Evolutionary conservation across 768 basidiomycete genomes (phyloP).

Genomic region (Exidia glandulosa): DNA sequence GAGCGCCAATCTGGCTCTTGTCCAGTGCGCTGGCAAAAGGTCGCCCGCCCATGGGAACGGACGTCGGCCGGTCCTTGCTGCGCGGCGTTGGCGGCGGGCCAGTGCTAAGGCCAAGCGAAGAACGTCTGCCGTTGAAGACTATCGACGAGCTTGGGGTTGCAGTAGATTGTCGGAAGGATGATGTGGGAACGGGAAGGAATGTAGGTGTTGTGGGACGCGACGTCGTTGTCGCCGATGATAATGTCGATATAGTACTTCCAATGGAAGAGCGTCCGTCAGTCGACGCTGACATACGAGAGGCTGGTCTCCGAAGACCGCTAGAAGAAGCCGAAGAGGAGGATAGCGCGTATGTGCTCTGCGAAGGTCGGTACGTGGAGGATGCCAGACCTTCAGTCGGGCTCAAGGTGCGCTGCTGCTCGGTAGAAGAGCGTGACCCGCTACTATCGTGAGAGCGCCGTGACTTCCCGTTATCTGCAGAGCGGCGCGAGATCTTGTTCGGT

Average conservation of each 20-base stretch:
- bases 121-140: neutral
- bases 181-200: conserved; percentile 28
- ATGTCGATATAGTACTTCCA: conserved; percentile 27
- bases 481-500: neutral
- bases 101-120: neutral
- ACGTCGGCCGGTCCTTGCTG: neutral
- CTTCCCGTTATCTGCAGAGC: neutral
- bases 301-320: conserved; percentile 48
- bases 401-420: conserved; percentile 47
- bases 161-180: neutral
- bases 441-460: conserved; percentile 57
- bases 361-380: conserved; percentile 41
- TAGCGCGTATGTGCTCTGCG: conserved; percentile 33
- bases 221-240: conserved; percentile 34
- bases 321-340: conserved; percentile 27
- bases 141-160: neutral
- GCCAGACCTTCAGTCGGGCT: conserved; percentile 35
- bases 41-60: neutral
- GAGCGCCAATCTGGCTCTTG: neutral
- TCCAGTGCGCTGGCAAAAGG: neutral
- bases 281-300: conserved; percentile 61
- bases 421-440: conserved; percentile 24
- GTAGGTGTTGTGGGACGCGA: conserved; percentile 71
- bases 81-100: neutral
- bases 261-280: conserved; percentile 28